Conservation (phyloP, 2,329 filamentous ascomycete genomes). For the Metarhizium sp. region DNA sequence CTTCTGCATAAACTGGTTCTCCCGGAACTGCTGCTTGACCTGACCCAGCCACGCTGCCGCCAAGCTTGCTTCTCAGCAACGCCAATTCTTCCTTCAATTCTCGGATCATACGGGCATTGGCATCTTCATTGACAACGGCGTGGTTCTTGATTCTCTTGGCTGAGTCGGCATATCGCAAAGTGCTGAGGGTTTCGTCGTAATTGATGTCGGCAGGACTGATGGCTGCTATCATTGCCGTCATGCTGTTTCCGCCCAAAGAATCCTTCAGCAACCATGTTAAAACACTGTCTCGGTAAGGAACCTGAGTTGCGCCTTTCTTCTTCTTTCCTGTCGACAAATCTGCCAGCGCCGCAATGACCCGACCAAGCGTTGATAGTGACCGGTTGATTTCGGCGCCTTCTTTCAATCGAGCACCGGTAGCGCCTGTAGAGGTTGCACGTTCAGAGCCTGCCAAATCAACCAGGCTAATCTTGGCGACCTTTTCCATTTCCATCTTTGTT, state of each 20-base stretch:
- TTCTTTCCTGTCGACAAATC: slow-evolving; percentile 83
- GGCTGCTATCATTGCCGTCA: slow-evolving; percentile 99
- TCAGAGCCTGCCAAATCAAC: slow-evolving; percentile 98
- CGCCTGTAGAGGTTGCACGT: slow-evolving; percentile 91
- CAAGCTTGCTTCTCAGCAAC: slow-evolving; percentile 77
- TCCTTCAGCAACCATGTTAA: slow-evolving; percentile 96
- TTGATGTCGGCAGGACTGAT: slow-evolving; percentile 99
- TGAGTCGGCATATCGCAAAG: slow-evolving; percentile 90
- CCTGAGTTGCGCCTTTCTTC: slow-evolving; percentile 63
- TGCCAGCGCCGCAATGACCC: slow-evolving; percentile 92
- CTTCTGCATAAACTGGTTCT: slow-evolving; percentile 83
- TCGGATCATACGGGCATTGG: slow-evolving; percentile 96
- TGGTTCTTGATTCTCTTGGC: slow-evolving; percentile 99
- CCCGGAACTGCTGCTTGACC: slow-evolving; percentile 43
- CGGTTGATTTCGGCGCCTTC: slow-evolving; percentile 98
- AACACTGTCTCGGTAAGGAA: slow-evolving; percentile 94
- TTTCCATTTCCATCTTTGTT: slow-evolving; percentile 95
- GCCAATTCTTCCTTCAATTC: slow-evolving; percentile 93
- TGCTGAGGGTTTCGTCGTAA: slow-evolving; percentile 95
- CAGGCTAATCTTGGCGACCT: slow-evolving; percentile 94
- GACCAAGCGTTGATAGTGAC: slow-evolving; percentile 88
- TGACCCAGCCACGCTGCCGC: slow-evolving; percentile 39
- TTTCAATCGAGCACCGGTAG: slow-evolving; percentile 88
- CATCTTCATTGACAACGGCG: slow-evolving; percentile 96
- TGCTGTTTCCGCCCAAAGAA: slow-evolving; percentile 93